These are phyloP conservation scores for Starmerella stellata DNA, from an alignment of 805 yeast genomes.

Conservation along the genomic window DNA sequence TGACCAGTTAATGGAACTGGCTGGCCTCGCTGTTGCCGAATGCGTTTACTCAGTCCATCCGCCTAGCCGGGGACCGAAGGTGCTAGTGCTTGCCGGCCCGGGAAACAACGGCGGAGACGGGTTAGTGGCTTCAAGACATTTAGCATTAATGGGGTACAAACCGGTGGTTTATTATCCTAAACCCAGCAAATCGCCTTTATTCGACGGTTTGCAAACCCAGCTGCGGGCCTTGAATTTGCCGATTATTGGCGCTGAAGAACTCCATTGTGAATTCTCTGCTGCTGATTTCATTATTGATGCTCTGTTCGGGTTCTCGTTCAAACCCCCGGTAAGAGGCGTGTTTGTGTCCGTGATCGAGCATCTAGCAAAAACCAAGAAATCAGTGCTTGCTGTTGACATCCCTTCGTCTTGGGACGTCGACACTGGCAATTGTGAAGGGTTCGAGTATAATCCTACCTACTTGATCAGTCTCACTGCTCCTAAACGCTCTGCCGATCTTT, in stretches of 20 bases:
- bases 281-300: constrained; percentile 53
- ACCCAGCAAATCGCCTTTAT: constrained; percentile 38
- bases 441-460: constrained; percentile 39
- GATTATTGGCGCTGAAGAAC: constrained; percentile 25
- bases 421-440: constrained; percentile 41
- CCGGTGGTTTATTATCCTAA: constrained; percentile 74
- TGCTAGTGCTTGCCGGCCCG: constrained; percentile 73
- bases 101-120: constrained; percentile 97
- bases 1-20: constrained; percentile 88
- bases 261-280: constrained; percentile 24
- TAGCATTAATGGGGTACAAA: constrained; percentile 56
- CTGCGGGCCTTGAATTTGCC: constrained; percentile 45
- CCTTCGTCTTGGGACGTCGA: constrained; percentile 98
- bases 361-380: constrained; percentile 29
- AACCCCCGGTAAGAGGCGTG: constrained; percentile 72
- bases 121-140: constrained; percentile 81
- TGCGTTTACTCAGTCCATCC: constrained; percentile 58
- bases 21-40: constrained; percentile 87
- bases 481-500: constrained; percentile 56
- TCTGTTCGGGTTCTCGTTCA: constrained; percentile 82
- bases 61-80: constrained; percentile 28
- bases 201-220: constrained; percentile 45
- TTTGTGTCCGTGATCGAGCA: constrained; percentile 35
- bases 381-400: constrained; percentile 67
- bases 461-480: constrained; percentile 85